Conservation (phyloP, 164 flowering plant genomes). For the grape (Vitis vinifera) region ASM3070453v1 NC_081815.1:8925001-8925500, state of each 20-base stretch:
- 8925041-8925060: no score
- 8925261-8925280: constrained; percentile 89
- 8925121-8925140: constrained; percentile 86
- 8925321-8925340: constrained; percentile 13
- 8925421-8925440: constrained; percentile 4
- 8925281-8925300: constrained; percentile 69
- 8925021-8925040: no score
- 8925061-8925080: constrained; percentile 68
- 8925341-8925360: constrained; percentile 40
- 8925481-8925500: no score
- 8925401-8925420: neutral
- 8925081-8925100: constrained; percentile 84
- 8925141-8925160: constrained; percentile 68
- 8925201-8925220: constrained; percentile 45
- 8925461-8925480: no score
- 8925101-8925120: constrained; percentile 74
- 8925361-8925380: constrained; percentile 26
- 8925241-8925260: constrained; percentile 64
- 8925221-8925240: constrained; percentile 50
- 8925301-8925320: constrained; percentile 78
- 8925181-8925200: constrained; percentile 50
- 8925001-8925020: no score
- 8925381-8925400: no score
- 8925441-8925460: neutral
- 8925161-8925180: constrained; percentile 57